Evolutionary conservation across 139 green algal genomes (phyloP), one percentile per base, ranked within the genome.

Genomic region (Edaphochlamys debaryana): DNA sequence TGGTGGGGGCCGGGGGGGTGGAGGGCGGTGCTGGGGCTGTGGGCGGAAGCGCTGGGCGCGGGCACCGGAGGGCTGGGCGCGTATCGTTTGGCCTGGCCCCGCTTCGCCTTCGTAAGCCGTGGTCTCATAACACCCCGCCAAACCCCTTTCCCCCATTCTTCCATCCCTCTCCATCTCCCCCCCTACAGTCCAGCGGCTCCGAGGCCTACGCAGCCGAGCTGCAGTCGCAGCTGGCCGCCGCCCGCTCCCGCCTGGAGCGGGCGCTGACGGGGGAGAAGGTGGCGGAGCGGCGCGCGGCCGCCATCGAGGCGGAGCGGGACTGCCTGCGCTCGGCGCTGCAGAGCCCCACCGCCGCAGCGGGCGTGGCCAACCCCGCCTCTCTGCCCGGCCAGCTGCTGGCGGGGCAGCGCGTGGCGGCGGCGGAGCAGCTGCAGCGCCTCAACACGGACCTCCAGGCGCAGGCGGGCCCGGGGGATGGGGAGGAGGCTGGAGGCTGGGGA

Each of bases 161-260:
- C 66, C 32, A 34, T 23, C 38, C 64, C 17, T 32, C 20, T 41
- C 64, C 42, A 52, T n/a, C 37, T 37, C 36, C 42, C 20, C 22
- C 19, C n/a, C n/a, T n/a, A n/a, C 30, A 81, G 75, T 60, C 75
- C 0, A 62, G 75, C 60, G 75, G 75, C 40, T 81, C 75, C 2
- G 75, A 81, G 60, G 75, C 75, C 20, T 81, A 81, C 62, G 75
- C 75, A 3, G 36, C 64, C 5, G 77, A 83, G 77, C 77, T 83
- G 64, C 77, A 74, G n/a, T 50, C 45, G 0, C 77, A 83, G 64
- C 77, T 83, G 63, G 42, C 77, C 23, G 77, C 66, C 45, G 3
- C 52, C 5, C 63, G 63, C 34, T 37, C 58, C 45, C 77, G 77
- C 42, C 63, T 83, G n/a, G 77, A 83, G 77, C 20, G 34, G 3